Conservation (phyloP, 2,329 filamentous ascomycete genomes). For the Alternaria viburni region DNA sequence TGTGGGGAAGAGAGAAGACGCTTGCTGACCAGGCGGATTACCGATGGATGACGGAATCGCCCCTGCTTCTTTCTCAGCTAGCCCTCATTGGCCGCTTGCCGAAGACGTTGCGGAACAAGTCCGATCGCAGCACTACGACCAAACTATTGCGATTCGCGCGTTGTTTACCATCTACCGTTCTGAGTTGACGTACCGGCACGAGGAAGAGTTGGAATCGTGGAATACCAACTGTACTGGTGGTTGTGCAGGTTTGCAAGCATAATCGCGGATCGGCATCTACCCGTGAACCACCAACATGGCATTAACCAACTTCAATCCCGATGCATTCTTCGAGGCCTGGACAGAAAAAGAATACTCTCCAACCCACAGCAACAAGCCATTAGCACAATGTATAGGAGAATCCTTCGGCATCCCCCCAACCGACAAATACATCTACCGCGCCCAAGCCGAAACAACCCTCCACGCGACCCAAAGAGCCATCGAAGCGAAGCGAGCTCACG, state of each 20-base stretch:
- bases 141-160: background rate
- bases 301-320: conserved; percentile 52
- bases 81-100: conserved; percentile 32
- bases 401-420: conserved; percentile 55
- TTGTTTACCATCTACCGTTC: conserved; percentile 10
- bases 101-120: conserved; percentile 10
- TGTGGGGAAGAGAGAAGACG: conserved; percentile 1
- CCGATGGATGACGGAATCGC: conserved; percentile 39
- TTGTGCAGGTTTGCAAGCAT: background rate
- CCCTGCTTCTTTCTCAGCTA: conserved; percentile 19
- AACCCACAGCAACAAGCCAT: conserved; percentile 31
- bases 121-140: background rate
- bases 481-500: conserved; percentile 53
- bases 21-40: conserved; percentile 27
- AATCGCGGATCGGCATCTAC: background rate
- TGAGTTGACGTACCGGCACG: background rate
- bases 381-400: conserved; percentile 54
- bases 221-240: background rate
- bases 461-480: conserved; percentile 58
- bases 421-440: conserved; percentile 60
- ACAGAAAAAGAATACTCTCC: conserved; percentile 44
- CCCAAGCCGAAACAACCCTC: conserved; percentile 58
- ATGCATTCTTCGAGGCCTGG: conserved; percentile 54
- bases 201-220: background rate
- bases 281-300: conserved; percentile 24